These are phyloP conservation scores for Apophysomyces trapeziformis DNA, from an alignment of 371 early-diverging fungal species.

Conservation along the genomic window DNA sequence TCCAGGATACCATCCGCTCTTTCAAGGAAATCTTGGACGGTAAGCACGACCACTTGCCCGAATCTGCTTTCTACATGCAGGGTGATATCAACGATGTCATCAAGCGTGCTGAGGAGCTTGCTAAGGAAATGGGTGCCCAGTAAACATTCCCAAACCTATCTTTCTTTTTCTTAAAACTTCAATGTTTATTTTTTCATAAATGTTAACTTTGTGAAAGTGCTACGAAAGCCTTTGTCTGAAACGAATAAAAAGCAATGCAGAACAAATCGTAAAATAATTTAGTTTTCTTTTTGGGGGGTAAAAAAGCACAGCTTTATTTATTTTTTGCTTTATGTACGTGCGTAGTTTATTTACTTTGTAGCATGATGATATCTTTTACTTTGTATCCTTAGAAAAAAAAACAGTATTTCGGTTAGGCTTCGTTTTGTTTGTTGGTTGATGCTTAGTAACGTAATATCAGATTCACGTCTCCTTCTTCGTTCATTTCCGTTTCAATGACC, in stretches of 20 bases:
- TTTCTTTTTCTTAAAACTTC: background rate
- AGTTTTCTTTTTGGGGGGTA: background rate
- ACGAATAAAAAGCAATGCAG: background rate
- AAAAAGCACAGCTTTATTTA: constrained; percentile 1
- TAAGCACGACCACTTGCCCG: constrained; percentile 94
- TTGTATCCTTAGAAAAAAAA: too few species aligned
- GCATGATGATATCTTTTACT: too few species aligned
- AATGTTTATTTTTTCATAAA: constrained; percentile 1
- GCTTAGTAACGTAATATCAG: constrained; percentile 51
- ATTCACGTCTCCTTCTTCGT: constrained; percentile 48
- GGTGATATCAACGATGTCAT: constrained; percentile 94
- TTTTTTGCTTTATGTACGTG: background rate
- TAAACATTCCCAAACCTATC: constrained; percentile 12
- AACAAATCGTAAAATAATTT: background rate
- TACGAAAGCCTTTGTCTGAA: constrained; percentile 5
- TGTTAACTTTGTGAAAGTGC: background rate
- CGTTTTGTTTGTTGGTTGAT: background rate
- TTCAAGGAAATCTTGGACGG: constrained; percentile 97
- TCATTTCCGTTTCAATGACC: constrained; percentile 49
- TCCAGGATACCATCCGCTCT: constrained; percentile 95
- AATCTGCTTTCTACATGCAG: constrained; percentile 96
- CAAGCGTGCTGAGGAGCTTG: constrained; percentile 76
- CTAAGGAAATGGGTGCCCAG: constrained; percentile 34
- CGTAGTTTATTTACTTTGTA: background rate
- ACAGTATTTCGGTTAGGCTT: background rate